phyloP scores from a whole-genome alignment of 129 eudicot genomes.

The Flaveria robusta region DNA sequence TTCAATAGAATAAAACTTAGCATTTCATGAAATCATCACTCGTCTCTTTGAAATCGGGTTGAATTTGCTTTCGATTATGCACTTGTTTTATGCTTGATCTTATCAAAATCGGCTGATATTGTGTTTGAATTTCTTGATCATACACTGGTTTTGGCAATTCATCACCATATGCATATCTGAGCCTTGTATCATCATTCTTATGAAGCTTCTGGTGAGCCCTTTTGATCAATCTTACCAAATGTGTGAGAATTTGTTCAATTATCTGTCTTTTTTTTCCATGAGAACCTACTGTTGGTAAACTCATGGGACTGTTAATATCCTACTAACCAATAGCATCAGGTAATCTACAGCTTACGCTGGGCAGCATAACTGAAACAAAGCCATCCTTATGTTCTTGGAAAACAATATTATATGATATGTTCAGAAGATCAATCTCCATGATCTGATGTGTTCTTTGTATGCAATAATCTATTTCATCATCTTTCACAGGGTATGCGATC shows the following conservation, averaged over 20 bases:
- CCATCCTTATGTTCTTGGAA: background rate
- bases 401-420: no score
- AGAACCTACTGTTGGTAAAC: background rate
- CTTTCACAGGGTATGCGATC: background rate
- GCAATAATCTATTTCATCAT: no score
- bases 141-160: background rate
- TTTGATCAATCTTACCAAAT: conserved; percentile 8
- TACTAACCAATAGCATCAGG: no score
- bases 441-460: no score
- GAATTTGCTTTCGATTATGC: background rate
- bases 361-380: background rate
- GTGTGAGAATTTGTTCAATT: conserved; percentile 19
- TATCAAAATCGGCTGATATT: no score
- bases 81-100: conserved; percentile 15
- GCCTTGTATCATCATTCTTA: background rate
- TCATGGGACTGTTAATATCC: no score
- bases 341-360: no score
- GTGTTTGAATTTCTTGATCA: background rate
- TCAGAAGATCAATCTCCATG: no score
- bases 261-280: background rate
- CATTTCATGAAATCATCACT: background rate
- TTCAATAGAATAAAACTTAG: conserved; percentile 31
- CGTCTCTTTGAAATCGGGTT: background rate
- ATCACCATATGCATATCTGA: conserved; percentile 8
- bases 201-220: background rate